These are phyloP conservation scores for Ustilago lituana DNA, from an alignment of 1,284 basidiomycete species.

Conservation along the genomic window DNA sequence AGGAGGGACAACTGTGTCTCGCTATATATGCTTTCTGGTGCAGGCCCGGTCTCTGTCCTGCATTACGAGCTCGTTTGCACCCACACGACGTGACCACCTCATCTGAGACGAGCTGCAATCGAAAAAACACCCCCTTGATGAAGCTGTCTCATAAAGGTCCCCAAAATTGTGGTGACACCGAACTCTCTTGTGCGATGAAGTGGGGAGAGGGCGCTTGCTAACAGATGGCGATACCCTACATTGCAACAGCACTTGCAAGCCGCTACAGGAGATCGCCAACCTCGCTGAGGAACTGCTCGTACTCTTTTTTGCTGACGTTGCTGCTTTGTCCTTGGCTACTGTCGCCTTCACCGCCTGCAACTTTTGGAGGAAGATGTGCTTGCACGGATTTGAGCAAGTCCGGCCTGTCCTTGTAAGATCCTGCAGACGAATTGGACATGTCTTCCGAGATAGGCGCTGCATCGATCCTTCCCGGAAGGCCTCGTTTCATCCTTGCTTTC, in stretches of 20 bases:
- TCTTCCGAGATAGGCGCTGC: slow-evolving; percentile 46
- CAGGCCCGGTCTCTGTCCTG: background rate
- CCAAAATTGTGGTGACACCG: slow-evolving; percentile 4
- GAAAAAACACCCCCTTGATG: background rate
- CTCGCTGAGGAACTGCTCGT: slow-evolving; percentile 43
- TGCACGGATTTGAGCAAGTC: slow-evolving; percentile 32
- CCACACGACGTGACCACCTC: background rate
- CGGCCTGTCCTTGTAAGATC: slow-evolving; percentile 12
- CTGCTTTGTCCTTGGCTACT: no score
- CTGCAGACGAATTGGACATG: slow-evolving; percentile 8
- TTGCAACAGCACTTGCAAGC: no score
- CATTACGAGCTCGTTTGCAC: background rate
- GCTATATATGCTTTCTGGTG: background rate
- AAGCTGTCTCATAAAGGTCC: slow-evolving; percentile 1
- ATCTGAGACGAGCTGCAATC: slow-evolving; percentile 1
- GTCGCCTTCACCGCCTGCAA: no score
- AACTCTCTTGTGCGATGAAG: background rate
- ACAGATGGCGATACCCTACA: no score
- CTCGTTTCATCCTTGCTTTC: slow-evolving; percentile 45
- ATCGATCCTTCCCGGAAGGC: slow-evolving; percentile 50
- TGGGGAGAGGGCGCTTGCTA: no score
- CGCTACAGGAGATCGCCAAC: slow-evolving; percentile 41
- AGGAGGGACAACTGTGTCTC: no score
- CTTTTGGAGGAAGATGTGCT: slow-evolving; percentile 24
- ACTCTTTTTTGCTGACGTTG: slow-evolving; percentile 22